Evolutionary conservation across 2,329 filamentous ascomycete species (phyloP).

Genomic region (Nemania serpens): DNA sequence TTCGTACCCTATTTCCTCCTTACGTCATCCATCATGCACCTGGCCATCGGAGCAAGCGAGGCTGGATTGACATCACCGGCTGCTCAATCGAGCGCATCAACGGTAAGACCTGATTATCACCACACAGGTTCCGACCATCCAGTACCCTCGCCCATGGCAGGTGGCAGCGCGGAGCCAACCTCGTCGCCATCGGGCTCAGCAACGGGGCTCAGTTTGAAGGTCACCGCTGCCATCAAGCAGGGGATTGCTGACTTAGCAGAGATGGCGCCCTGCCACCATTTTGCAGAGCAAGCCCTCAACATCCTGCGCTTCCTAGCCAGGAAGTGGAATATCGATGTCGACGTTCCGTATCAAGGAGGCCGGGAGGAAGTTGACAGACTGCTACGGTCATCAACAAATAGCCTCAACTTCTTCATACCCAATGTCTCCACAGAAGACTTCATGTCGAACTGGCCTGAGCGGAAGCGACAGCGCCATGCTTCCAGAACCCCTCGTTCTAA

Average conservation of each 20-base stretch:
- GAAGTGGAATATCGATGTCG: slow-evolving; percentile 63
- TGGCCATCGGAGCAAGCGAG: slow-evolving; percentile 54
- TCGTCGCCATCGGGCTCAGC: slow-evolving; percentile 27
- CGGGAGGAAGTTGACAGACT: slow-evolving; percentile 47
- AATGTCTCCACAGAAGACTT: slow-evolving; percentile 55
- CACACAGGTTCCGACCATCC: slow-evolving; percentile 18
- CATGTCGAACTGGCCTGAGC: slow-evolving; percentile 51
- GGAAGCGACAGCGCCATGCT: slow-evolving; percentile 14
- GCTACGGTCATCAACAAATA: slow-evolving; percentile 54
- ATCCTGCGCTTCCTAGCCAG: slow-evolving; percentile 62
- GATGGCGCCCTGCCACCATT: slow-evolving; percentile 65
- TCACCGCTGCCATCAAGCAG: slow-evolving; percentile 53
- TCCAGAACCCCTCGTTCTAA: slow-evolving; percentile 21
- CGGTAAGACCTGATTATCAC: slow-evolving; percentile 28
- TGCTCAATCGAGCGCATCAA: slow-evolving; percentile 31
- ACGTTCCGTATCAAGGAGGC: slow-evolving; percentile 43
- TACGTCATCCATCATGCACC: slow-evolving; percentile 64
- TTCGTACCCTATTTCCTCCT: slow-evolving; percentile 68
- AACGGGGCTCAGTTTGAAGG: slow-evolving; percentile 46
- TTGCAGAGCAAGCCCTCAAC: slow-evolving; percentile 63
- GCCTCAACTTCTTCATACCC: slow-evolving; percentile 62
- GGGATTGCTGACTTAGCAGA: slow-evolving; percentile 63
- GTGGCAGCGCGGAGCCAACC: slow-evolving; percentile 4
- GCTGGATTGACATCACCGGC: slow-evolving; percentile 31
- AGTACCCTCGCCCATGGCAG: slow-evolving; percentile 20